Evolutionary conservation across 176 grass and related monocot species (phyloP).

Genomic region (Cymbopogon citratus): DNA sequence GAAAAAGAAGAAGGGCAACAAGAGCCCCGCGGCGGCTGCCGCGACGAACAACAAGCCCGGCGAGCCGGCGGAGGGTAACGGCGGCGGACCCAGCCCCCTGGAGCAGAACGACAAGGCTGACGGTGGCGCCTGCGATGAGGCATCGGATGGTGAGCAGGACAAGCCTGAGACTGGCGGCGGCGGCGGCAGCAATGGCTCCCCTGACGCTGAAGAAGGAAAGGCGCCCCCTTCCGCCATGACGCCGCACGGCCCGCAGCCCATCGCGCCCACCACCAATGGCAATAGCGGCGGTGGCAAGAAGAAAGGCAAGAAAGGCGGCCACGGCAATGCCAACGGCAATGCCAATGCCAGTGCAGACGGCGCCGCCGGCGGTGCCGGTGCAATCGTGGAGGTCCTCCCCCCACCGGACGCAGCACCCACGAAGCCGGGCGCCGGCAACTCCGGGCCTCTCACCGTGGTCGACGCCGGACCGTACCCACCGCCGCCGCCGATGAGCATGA

Average conservation of each 20-base stretch:
- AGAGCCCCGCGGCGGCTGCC: constrained; percentile 21
- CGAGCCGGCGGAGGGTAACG: not conserved
- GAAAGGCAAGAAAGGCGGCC: constrained; percentile 58
- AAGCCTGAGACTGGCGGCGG: constrained; percentile 26
- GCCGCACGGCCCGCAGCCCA: constrained; percentile 26
- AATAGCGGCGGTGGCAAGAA: constrained; percentile 31
- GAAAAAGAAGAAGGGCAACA: constrained; percentile 56
- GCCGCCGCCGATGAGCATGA: not conserved
- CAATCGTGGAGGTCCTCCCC: not conserved
- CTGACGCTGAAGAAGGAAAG: constrained; percentile 13
- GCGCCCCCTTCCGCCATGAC: constrained; percentile 16
- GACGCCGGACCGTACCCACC: constrained; percentile 12
- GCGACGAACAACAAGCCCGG: constrained; percentile 12
- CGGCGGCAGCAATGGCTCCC: constrained; percentile 1
- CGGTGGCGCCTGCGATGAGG: constrained; percentile 30
- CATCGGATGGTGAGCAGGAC: constrained; percentile 24
- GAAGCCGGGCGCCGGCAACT: constrained; percentile 6
- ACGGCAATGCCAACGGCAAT: not conserved
- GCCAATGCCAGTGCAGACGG: not conserved
- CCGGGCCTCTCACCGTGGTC: not conserved
- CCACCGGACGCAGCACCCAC: constrained; percentile 2
- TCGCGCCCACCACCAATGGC: constrained; percentile 5
- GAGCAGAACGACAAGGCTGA: constrained; percentile 25
- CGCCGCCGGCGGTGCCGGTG: constrained; percentile 19
- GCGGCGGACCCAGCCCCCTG: not conserved